These are phyloP conservation scores for Alternaria consortialis DNA, from an alignment of 2,329 filamentous ascomycete genomes.

Conservation along the genomic window DNA sequence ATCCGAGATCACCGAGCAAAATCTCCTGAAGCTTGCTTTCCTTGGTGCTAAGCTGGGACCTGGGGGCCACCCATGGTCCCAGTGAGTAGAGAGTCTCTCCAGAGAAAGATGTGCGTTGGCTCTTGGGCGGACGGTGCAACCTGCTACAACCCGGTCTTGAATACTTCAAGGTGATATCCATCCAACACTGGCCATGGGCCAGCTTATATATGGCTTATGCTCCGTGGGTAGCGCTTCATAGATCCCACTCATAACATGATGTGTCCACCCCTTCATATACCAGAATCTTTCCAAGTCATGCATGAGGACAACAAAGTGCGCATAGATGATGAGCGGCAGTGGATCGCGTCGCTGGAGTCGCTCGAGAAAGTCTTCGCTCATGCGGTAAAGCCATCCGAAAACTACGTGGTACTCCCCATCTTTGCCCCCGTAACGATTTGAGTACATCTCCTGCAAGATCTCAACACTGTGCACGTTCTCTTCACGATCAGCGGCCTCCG, in stretches of 20 bases:
- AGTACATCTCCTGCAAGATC: slow-evolving; percentile 31
- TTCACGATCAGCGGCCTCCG: slow-evolving; percentile 6
- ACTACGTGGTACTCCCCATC: slow-evolving; percentile 39
- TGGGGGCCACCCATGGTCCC: slow-evolving; percentile 28
- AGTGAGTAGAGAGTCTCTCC: not conserved
- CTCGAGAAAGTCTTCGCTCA: slow-evolving; percentile 35
- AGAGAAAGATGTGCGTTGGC: not conserved
- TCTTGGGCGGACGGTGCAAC: not conserved
- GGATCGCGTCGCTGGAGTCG: slow-evolving; percentile 34
- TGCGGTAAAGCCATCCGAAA: slow-evolving; percentile 39
- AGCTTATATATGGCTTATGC: slow-evolving; percentile 33
- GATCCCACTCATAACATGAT: slow-evolving; percentile 39
- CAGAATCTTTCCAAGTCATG: slow-evolving; percentile 40
- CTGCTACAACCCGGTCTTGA: not conserved
- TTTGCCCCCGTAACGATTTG: slow-evolving; percentile 30
- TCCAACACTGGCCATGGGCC: slow-evolving; percentile 33
- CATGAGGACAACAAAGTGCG: slow-evolving; percentile 40
- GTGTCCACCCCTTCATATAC: slow-evolving; percentile 45
- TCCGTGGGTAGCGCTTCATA: slow-evolving; percentile 28
- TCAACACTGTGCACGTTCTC: slow-evolving; percentile 21
- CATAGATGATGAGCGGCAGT: slow-evolving; percentile 35
- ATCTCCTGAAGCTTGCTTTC: slow-evolving; percentile 37
- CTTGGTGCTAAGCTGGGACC: slow-evolving; percentile 28
- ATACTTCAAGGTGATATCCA: slow-evolving; percentile 33
- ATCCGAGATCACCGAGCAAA: slow-evolving; percentile 40